Evolutionary conservation across 192 early-diverging fungal genomes (phyloP).

Genomic region (Ramicandelaber brevisporus): DNA sequence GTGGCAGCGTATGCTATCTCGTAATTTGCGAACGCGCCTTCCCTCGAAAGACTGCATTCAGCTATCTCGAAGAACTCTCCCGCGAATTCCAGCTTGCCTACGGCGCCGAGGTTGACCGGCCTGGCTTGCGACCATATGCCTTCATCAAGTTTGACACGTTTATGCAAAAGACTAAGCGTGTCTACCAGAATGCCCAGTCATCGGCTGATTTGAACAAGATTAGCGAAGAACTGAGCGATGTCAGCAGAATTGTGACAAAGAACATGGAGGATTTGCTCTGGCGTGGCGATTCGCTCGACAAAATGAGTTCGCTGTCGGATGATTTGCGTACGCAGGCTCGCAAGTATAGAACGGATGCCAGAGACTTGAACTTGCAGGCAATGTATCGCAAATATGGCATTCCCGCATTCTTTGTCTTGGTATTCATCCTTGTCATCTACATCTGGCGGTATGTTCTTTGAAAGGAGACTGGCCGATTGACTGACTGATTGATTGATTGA

Average conservation of each 20-base stretch:
- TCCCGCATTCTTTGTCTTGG: constrained; percentile 40
- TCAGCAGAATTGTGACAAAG: constrained; percentile 92
- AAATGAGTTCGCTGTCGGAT: constrained; percentile 41
- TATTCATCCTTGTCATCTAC: constrained; percentile 64
- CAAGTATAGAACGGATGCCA: constrained; percentile 71
- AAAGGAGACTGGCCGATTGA: too few species aligned
- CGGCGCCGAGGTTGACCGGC: constrained; percentile 63
- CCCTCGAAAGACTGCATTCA: constrained; percentile 80
- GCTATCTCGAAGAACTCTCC: constrained; percentile 81
- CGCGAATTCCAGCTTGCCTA: constrained; percentile 85
- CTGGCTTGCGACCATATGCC: constrained; percentile 75
- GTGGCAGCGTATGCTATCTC: constrained; percentile 81
- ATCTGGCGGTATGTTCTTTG: too few species aligned
- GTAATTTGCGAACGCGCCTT: constrained; percentile 83
- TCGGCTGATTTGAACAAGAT: constrained; percentile 77
- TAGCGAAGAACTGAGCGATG: constrained; percentile 88
- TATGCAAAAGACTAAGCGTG: constrained; percentile 92
- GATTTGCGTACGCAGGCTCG: constrained; percentile 39
- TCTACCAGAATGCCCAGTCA: constrained; percentile 86
- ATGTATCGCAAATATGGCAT: constrained; percentile 91
- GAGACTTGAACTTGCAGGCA: constrained; percentile 65
- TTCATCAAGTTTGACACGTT: constrained; percentile 97
- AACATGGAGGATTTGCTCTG: constrained; percentile 93
- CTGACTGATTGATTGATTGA: too few species aligned
- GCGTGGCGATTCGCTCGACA: constrained; percentile 59